phyloP scores from a whole-genome alignment of 2,329 filamentous ascomycete genomes.

The Hypoxylon sp. region DNA sequence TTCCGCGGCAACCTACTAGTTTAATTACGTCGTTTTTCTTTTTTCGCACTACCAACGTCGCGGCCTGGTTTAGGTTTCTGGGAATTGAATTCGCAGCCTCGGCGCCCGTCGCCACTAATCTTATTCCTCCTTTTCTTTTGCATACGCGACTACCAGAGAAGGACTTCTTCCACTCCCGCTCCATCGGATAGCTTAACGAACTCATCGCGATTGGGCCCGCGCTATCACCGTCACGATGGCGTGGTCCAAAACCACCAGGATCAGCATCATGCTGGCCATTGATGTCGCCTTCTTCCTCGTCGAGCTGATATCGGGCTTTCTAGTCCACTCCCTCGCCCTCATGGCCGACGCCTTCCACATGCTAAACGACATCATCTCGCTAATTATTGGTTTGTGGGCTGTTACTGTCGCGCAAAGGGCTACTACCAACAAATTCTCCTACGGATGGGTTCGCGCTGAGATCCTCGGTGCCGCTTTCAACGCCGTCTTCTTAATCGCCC shows the following conservation, averaged over 20 bases:
- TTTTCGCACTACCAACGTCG: conserved; percentile 19
- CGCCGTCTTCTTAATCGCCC: conserved; percentile 95
- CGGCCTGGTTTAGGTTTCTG: conserved; percentile 2
- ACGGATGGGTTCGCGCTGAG: conserved; percentile 97
- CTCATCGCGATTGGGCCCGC: conserved; percentile 11
- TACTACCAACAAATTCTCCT: conserved; percentile 93
- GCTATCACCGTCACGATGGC: conserved; percentile 69
- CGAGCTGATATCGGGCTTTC: conserved; percentile 87
- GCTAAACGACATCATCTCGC: conserved; percentile 97
- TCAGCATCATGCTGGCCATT: conserved; percentile 92
- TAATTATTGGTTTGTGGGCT: conserved; percentile 94
- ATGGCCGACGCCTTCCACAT: conserved; percentile 99
- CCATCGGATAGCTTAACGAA: conserved; percentile 10
- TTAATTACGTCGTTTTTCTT: conserved; percentile 29
- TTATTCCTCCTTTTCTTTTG: conserved; percentile 2
- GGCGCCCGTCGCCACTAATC: conserved; percentile 31
- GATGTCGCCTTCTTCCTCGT: conserved; percentile 91
- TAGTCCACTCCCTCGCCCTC: conserved; percentile 90
- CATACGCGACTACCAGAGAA: not conserved
- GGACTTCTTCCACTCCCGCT: conserved; percentile 14
- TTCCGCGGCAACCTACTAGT: conserved; percentile 26
- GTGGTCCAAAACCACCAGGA: conserved; percentile 92
- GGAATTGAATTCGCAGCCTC: conserved; percentile 9
- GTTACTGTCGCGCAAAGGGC: conserved; percentile 89
- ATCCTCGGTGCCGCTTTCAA: conserved; percentile 97